Conservation (phyloP, 257 asterid species). For the Echium plantagineum region DNA sequence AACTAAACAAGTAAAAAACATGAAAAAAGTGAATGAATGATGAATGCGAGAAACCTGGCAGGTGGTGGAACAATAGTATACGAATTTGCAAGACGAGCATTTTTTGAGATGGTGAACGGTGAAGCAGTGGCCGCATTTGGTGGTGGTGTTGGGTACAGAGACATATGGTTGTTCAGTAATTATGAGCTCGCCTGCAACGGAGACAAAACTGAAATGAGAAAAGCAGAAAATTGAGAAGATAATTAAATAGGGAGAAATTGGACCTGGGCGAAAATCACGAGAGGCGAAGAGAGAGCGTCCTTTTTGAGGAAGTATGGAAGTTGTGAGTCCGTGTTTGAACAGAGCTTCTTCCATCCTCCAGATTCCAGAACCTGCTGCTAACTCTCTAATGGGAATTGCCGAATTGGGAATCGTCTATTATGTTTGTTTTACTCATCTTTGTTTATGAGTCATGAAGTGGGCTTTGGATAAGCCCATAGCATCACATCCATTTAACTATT, state of each 20-base stretch:
- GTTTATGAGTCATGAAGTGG: too few relatives aligned
- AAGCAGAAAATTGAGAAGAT: background rate
- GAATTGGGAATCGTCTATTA: too few relatives aligned
- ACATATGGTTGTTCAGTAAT: constrained; percentile 67
- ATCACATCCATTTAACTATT: too few relatives aligned
- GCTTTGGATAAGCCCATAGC: too few relatives aligned
- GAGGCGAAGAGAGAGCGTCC: constrained; percentile 77
- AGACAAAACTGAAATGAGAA: too few relatives aligned
- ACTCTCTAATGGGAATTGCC: too few relatives aligned
- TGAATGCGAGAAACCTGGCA: constrained; percentile 48
- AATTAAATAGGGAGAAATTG: background rate
- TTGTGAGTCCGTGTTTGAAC: constrained; percentile 17
- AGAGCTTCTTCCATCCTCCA: constrained; percentile 43
- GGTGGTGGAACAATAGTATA: constrained; percentile 58
- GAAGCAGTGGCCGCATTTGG: constrained; percentile 84
- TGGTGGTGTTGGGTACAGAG: constrained; percentile 49
- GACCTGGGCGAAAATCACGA: constrained; percentile 74
- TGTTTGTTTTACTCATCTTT: too few relatives aligned
- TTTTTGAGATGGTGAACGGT: constrained; percentile 48
- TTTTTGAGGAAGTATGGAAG: constrained; percentile 60
- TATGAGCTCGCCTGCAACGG: constrained; percentile 67
- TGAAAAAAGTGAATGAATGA: background rate
- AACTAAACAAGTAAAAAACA: too few relatives aligned
- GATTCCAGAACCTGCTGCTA: constrained; percentile 27
- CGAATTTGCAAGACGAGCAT: constrained; percentile 84